Evolutionary conservation across 1,284 basidiomycete species (phyloP).

Genomic region (Ustilago nuda): DNA sequence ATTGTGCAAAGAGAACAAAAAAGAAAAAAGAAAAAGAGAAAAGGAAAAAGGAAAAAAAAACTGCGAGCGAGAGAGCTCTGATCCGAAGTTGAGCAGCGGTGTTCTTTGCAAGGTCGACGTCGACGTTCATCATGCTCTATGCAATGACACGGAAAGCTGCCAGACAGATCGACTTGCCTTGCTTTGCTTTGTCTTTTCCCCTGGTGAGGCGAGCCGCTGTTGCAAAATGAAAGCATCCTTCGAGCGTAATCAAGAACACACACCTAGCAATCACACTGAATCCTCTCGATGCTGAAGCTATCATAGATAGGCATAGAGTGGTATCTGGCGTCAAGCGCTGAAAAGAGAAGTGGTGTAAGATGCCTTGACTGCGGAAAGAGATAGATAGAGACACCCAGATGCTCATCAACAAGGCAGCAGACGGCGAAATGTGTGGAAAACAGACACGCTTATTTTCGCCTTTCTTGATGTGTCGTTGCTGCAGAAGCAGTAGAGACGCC

Average conservation of each 20-base stretch:
- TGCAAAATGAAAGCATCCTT: background rate
- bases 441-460: slow-evolving; percentile 6
- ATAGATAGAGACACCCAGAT: background rate
- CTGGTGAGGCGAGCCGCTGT: background rate
- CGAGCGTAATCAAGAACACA: background rate
- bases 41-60: slow-evolving; percentile 35
- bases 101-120: slow-evolving; percentile 30
- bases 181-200: background rate
- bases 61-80: slow-evolving; percentile 24
- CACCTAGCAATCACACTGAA: background rate
- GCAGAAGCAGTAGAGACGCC: background rate
- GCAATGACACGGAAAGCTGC: slow-evolving; percentile 8
- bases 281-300: background rate
- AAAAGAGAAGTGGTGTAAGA: background rate
- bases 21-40: slow-evolving; percentile 38
- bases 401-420: slow-evolving; percentile 12
- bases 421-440: slow-evolving; percentile 5
- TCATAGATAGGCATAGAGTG: background rate
- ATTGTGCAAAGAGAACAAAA: background rate
- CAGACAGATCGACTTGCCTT: slow-evolving; percentile 2
- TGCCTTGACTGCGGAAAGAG: background rate
- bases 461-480: background rate
- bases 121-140: slow-evolving; percentile 9
- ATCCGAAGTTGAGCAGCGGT: slow-evolving; percentile 17
- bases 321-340: too few relatives aligned